Evolutionary conservation across 2,329 filamentous ascomycete genomes (phyloP), one percentile per base, ranked within the genome.

Genomic region (Botrytis medusae): DNA sequence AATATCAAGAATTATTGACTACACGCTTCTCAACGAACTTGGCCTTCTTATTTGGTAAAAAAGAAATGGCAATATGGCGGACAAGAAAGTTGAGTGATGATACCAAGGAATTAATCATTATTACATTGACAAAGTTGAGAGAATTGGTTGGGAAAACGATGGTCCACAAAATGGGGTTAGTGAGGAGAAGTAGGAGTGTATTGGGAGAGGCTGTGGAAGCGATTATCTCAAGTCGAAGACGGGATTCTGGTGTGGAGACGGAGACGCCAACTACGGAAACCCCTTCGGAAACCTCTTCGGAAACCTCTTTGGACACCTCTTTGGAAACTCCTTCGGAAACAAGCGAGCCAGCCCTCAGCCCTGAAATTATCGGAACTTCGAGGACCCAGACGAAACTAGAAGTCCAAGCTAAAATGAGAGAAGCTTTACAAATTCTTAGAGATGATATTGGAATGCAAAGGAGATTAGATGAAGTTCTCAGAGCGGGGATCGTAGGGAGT

Each of bases 121-220:
- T 72, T 9, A 72, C 60, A 25, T 42, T 72, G 8, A 72, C 69
- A n/a, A 72, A 72, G 29, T 67, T 72, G 69, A 72, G 69, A 12
- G 69, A 72, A 34, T 54, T 72, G 60, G 69, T 72, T n/a, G 69
- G 69, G 7, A 72, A 72, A 20, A 72, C 69, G 2, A 72, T 72
- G 69, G 46, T 72, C 8, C 69, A 72, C 32, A 72, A 72, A 37
- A 72, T 44, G 60, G 60, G 61, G 42, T 64, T 72, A 4, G 61
- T 63, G 46, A 72, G 69, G 8, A 72, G 69, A n/a, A 72, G 69
- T n/a, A 65, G 69, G 40, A 25, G 69, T n/a, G 46, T 72, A 4
- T 20, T 72, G 34, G 60, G 59, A 2, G 69, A 72, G 20, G 60
- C 51, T 20, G 46, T 65, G n/a, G 69, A 72, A 44, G 60, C 61